phyloP scores from a whole-genome alignment of 1,139 yeast species.

The Yamadazyma epiphylla region DNA sequence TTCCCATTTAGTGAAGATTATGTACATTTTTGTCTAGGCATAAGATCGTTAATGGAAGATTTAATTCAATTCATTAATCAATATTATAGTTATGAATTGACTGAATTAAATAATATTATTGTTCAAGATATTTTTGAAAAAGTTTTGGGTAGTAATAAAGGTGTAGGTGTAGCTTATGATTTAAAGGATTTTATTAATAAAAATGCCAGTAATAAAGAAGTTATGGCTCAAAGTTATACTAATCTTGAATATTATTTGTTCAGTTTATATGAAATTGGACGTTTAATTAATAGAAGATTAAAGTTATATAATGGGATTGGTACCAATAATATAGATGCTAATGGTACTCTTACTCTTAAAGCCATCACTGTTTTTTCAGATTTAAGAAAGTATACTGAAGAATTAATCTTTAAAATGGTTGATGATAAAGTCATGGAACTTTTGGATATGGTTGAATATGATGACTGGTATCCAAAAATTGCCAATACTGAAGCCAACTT shows the following conservation, averaged over 20 bases:
- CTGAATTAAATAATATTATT: conserved; percentile 44
- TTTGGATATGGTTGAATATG: conserved; percentile 81
- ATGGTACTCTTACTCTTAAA: conserved; percentile 36
- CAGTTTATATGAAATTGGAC: conserved; percentile 56
- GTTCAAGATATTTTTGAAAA: conserved; percentile 64
- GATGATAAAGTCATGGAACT: conserved; percentile 77
- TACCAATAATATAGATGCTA: conserved; percentile 36
- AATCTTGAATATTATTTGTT: conserved; percentile 81
- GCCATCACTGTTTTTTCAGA: conserved; percentile 51
- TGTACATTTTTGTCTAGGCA: conserved; percentile 77
- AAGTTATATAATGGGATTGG: conserved; percentile 54
- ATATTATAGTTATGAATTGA: conserved; percentile 52
- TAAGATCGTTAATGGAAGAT: conserved; percentile 62
- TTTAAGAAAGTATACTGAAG: conserved; percentile 74
- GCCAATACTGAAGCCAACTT: conserved; percentile 63
- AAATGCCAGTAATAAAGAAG: conserved; percentile 76
- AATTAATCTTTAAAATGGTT: conserved; percentile 72
- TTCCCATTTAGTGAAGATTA: conserved; percentile 89
- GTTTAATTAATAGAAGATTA: conserved; percentile 36
- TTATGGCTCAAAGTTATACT: conserved; percentile 82
- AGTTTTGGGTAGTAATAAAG: conserved; percentile 51
- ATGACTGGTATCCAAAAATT: conserved; percentile 58
- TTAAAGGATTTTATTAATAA: conserved; percentile 57
- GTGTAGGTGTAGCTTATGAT: conserved; percentile 61
- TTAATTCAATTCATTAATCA: conserved; percentile 62